Evolutionary conservation across 345 rosid genomes (phyloP), one percentile per base, ranked within the genome.

Genomic region (Orychophragmus violaceus): DNA sequence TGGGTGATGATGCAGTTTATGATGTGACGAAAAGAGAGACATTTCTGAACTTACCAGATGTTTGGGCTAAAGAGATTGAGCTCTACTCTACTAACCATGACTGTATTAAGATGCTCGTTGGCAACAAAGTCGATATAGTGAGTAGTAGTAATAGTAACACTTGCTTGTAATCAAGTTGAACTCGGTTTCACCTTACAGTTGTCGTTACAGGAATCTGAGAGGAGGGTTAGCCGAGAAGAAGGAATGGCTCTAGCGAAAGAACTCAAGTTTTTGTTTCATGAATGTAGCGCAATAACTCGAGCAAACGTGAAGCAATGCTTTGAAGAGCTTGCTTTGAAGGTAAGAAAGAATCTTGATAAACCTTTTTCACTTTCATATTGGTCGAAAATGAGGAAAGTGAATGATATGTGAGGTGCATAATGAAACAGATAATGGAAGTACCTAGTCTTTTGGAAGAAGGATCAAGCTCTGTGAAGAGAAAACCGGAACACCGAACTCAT

Each of bases 11-110:
- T 59, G 23, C 50, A 94, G 99, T 90, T 75, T 94, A 94, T 74
- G 99, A 94, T 2, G 92, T 94, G 63, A 90, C 97, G 8, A 79
- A 87, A 56, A 77, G 92, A 62, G 95, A 87, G 62, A 88, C 89
- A 25, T 90, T 94, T 77, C 69, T 80, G 45, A 84, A 84, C 84
- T 77, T 94, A 70, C 85, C 92, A 16, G 85, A 87, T 32, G 66
- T 76, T 74, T 94, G 99, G 97, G 89, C 87, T 17, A 90, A 82
- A 76, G 99, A 90, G 72, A 83, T 87, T 21, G 94, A 90, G 69
- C 87, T 85, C 56, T 83, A 88, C 80, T 88, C 90, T 8, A 87
- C 89, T 16, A 85, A 88, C 76, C 82, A 74, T 24, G 96, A 88
- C 19, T 85, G 94, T 63, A 62, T 88, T 66, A 88, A 80, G 75